Conservation (phyloP, 805 yeast species). For the Sugiyamaella marilandica region DNA sequence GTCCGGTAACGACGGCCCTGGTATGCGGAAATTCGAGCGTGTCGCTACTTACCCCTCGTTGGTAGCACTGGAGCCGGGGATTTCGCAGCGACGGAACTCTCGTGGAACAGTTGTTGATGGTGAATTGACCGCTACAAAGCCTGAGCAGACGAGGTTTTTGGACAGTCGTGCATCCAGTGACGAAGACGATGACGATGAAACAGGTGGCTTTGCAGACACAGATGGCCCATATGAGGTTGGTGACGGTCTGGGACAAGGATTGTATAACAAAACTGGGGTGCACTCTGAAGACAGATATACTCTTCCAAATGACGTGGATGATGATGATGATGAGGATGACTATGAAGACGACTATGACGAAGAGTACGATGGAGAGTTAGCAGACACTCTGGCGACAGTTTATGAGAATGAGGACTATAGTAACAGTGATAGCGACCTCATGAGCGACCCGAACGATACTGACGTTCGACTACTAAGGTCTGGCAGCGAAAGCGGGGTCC, state of each 20-base stretch:
- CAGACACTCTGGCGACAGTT: constrained; percentile 16
- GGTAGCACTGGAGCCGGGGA: background rate
- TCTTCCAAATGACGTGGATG: background rate
- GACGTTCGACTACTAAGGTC: constrained; percentile 15
- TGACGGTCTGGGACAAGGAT: background rate
- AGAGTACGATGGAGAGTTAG: constrained; percentile 22
- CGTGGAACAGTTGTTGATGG: background rate
- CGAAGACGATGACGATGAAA: constrained; percentile 4
- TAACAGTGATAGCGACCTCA: constrained; percentile 11
- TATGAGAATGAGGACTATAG: constrained; percentile 12
- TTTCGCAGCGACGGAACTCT: background rate
- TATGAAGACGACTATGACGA: constrained; percentile 17
- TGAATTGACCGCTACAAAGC: background rate
- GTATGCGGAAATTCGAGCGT: background rate
- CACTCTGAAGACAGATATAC: background rate
- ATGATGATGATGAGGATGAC: constrained; percentile 10
- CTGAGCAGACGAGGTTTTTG: background rate
- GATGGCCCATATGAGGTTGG: background rate
- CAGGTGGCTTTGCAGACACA: background rate
- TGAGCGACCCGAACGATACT: constrained; percentile 1
- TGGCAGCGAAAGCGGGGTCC: constrained; percentile 15
- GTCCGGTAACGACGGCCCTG: background rate
- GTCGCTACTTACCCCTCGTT: constrained; percentile 4
- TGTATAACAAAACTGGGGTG: background rate
- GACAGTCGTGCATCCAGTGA: background rate